phyloP scores from a whole-genome alignment of 768 basidiomycete genomes.

The Termitomyces eurrhizus region DNA sequence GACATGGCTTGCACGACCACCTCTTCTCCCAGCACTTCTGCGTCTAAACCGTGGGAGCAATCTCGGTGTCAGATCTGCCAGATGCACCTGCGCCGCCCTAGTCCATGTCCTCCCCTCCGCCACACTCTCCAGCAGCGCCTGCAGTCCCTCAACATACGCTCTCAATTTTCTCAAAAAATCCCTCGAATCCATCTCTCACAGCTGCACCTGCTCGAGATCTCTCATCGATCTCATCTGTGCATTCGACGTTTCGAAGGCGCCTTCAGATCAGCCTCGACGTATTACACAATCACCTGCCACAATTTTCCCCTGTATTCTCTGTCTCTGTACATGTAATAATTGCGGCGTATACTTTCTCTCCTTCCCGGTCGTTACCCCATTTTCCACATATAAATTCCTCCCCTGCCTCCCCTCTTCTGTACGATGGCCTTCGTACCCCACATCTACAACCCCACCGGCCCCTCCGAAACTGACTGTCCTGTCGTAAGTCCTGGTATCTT shows the following conservation, averaged over 20 bases:
- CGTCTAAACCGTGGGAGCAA: conserved; percentile 31
- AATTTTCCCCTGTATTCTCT: conserved; percentile 13
- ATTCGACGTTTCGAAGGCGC: conserved; percentile 7
- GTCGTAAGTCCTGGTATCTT: neutral
- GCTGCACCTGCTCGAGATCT: conserved; percentile 4
- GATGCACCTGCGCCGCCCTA: conserved; percentile 9
- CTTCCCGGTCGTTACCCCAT: neutral
- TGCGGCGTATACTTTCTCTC: neutral
- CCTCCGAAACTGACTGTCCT: neutral
- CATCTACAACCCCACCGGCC: neutral
- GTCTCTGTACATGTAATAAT: conserved; percentile 19
- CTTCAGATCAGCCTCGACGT: conserved; percentile 8
- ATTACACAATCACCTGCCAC: conserved; percentile 16
- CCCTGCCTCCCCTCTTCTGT: neutral
- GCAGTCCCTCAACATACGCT: neutral
- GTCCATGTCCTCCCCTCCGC: neutral
- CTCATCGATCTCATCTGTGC: conserved; percentile 21
- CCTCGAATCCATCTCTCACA: neutral
- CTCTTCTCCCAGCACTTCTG: conserved; percentile 19
- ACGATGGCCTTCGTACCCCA: conserved; percentile 4
- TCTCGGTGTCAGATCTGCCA: neutral
- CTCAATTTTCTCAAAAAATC: neutral
- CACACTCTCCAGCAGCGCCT: neutral
- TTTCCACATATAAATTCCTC: conserved; percentile 4
- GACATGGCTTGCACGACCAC: conserved; percentile 5